These are phyloP conservation scores for Suillus spraguei DNA, from an alignment of 768 basidiomycete genomes.

Conservation along the genomic window DNA sequence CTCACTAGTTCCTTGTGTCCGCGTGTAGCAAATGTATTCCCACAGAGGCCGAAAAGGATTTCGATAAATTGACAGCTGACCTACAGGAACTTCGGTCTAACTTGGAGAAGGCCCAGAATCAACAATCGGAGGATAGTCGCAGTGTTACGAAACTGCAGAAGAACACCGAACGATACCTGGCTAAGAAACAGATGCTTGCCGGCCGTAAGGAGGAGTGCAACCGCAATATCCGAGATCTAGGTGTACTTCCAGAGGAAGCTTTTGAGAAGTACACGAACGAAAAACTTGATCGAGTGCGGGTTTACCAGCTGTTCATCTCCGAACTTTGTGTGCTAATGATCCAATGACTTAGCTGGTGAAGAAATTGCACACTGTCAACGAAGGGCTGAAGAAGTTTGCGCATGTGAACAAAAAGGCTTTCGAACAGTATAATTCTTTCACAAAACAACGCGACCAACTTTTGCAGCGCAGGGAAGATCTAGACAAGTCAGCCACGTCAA, in stretches of 20 bases:
- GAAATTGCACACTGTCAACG: slow-evolving; percentile 90
- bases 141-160: slow-evolving; percentile 92
- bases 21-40: slow-evolving; percentile 2
- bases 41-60: slow-evolving; percentile 71
- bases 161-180: slow-evolving; percentile 91
- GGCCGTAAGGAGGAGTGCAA: slow-evolving; percentile 93
- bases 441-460: slow-evolving; percentile 94
- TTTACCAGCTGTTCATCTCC: background rate
- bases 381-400: slow-evolving; percentile 92
- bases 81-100: slow-evolving; percentile 67
- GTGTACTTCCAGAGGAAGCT: slow-evolving; percentile 95
- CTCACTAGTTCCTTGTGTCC: too few relatives aligned
- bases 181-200: slow-evolving; percentile 85
- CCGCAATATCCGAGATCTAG: slow-evolving; percentile 93
- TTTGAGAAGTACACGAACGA: slow-evolving; percentile 93
- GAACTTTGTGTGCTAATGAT: slow-evolving; percentile 2
- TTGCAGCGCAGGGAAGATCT: slow-evolving; percentile 86
- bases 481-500: slow-evolving; percentile 86
- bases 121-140: slow-evolving; percentile 86
- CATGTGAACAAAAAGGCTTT: slow-evolving; percentile 99
- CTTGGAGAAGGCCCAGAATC: slow-evolving; percentile 76
- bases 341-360: slow-evolving; percentile 71
- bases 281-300: slow-evolving; percentile 80
- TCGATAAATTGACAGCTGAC: slow-evolving; percentile 59
- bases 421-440: slow-evolving; percentile 97